These are phyloP conservation scores for Pleurotus tuber-regium DNA, from an alignment of 768 basidiomycete genomes.

Conservation along the genomic window DNA sequence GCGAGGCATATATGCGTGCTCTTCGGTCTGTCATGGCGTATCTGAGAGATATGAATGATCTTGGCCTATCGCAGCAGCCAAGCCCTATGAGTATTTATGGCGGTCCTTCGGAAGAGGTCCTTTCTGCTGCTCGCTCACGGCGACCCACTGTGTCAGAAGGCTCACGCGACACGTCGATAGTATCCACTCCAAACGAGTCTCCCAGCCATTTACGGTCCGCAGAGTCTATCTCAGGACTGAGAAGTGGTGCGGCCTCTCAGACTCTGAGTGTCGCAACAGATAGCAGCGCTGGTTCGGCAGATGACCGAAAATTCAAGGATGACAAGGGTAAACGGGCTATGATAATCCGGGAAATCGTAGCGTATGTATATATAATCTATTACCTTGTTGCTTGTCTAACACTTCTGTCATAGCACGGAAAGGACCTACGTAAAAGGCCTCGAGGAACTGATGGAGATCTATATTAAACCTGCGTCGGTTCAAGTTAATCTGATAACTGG, in stretches of 20 bases:
- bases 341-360: constrained; percentile 87
- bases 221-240: constrained; percentile 59
- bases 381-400: constrained; percentile 15
- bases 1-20: constrained; percentile 75
- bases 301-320: constrained; percentile 89
- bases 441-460: constrained; percentile 92
- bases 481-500: constrained; percentile 69
- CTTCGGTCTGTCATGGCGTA: constrained; percentile 94
- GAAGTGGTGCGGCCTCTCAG: constrained; percentile 58
- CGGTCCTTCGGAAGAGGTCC: constrained; percentile 40
- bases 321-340: constrained; percentile 82
- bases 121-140: constrained; percentile 46
- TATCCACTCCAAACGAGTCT: constrained; percentile 34
- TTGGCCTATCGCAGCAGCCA: constrained; percentile 67
- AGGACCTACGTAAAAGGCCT: constrained; percentile 93
- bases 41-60: constrained; percentile 91
- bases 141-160: constrained; percentile 67
- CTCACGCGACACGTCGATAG: constrained; percentile 53
- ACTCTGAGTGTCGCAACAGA: constrained; percentile 75
- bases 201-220: constrained; percentile 60
- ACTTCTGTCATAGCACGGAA: constrained; percentile 65
- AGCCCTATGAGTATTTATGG: constrained; percentile 60
- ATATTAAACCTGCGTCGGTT: constrained; percentile 80
- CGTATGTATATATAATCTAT: constrained; percentile 48
- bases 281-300: constrained; percentile 69